Base-by-base conservation (phyloP, 176 grass and related monocot genomes). In the Rhynchospora pubera region DNA sequence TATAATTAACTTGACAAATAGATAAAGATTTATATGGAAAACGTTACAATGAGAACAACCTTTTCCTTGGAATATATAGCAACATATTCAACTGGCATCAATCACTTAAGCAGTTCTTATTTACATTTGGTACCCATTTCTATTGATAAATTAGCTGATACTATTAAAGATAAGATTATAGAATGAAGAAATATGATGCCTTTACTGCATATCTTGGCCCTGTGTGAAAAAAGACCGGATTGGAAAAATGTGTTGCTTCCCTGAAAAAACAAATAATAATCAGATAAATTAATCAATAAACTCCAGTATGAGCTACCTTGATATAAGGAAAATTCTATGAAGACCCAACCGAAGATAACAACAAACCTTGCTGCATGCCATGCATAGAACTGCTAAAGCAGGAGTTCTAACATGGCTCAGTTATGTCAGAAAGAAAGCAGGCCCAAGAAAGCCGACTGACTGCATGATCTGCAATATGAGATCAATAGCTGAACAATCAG, bases 311-410 rank as follows among this genome's bases (percentile, higher is more conserved):
- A 15, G 21, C 46, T 11, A 10, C 22, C 34, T 58, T 59, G 3
- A 23, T 63, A 26, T 65, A 9, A 65, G 57, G 24, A 9, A 7
- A 81, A 81, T 65, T 24, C 6, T 24, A 1, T 13, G 21, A 61
- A 9, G 65, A 30, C 42, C 52, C 18, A 14, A 50, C 7, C 23
- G 64, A 24, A 6, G 51, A 57, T 7, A 16, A 48, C 34, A 87
- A 69, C 81, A 71, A 90, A 94, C 94, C 94, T 97, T 92, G 75
- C 94, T 97, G 83, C 94, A 94, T 62, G 94, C 92, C 94, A 94
- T 97, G 65, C 92, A 97, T 82, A 97, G 44, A 26, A 97, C 92
- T 8, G 92, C 94, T 85, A 94, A 86, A 44, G 87, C 88, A 45
- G 94, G 94, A 79, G 87, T 91, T 3, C 26, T 79, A 62, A 92